These are phyloP conservation scores for Solanum paucissectum DNA, from an alignment of 257 asterid species.

Conservation along the genomic window DNA sequence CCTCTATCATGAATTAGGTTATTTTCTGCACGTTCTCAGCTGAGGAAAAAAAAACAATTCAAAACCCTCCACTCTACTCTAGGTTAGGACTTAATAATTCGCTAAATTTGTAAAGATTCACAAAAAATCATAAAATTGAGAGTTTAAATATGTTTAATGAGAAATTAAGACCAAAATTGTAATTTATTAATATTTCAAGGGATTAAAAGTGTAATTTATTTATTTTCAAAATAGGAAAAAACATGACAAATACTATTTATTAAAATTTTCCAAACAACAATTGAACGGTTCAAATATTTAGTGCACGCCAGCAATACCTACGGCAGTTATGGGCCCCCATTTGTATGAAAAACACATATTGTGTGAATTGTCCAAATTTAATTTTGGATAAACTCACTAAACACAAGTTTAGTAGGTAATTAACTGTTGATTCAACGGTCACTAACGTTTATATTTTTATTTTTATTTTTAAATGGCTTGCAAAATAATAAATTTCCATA, in stretches of 20 bases:
- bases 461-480: background rate
- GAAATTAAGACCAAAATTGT: background rate
- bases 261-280: background rate
- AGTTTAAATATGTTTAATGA: no score
- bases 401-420: background rate
- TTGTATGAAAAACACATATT: background rate
- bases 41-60: no score
- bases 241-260: background rate
- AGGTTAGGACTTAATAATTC: background rate
- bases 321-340: background rate
- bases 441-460: background rate
- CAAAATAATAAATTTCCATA: background rate
- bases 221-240: background rate
- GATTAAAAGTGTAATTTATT: background rate
- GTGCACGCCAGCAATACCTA: background rate
- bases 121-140: background rate
- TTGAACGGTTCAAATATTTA: background rate
- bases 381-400: background rate
- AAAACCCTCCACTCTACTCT: background rate
- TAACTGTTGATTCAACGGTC: slow-evolving; percentile 4
- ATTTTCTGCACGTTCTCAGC: fast-evolving
- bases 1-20: no score
- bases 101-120: background rate
- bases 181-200: background rate
- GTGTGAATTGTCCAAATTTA: background rate